A percentile compares a stretch with the other conserved stretches of the same genome.
phyloP scores from a whole-genome alignment of 108 stramenopile genomes.

The Mayamaea pseudoterrestris region DNA sequence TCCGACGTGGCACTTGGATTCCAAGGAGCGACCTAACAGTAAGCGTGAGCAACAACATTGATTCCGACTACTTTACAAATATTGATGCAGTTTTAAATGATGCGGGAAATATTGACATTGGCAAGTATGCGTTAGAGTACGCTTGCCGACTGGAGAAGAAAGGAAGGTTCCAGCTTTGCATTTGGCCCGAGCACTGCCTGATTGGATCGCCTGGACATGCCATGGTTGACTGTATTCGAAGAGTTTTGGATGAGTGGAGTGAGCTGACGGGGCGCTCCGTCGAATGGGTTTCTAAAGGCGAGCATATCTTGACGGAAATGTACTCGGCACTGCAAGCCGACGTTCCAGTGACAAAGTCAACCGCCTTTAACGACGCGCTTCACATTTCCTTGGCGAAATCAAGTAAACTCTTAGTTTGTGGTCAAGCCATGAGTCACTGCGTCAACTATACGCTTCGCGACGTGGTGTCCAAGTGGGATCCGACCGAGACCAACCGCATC shows the following conservation, averaged over 20 bases:
- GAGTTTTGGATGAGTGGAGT: conserved; percentile 65
- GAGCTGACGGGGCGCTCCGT: conserved; percentile 36
- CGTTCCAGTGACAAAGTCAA: conserved; percentile 43
- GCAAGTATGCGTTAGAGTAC: conserved; percentile 48
- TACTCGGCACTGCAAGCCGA: conserved; percentile 86
- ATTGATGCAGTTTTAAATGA: conserved; percentile 6
- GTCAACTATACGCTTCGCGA: conserved; percentile 81
- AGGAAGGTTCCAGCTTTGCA: conserved; percentile 61
- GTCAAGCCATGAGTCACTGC: conserved; percentile 92
- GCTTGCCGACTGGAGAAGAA: conserved; percentile 44
- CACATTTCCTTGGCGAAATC: conserved; percentile 14
- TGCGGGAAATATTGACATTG: conserved; percentile 20
- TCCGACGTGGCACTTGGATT: conserved; percentile 47
- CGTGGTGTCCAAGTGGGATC: conserved; percentile 49
- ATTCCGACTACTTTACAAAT: conserved; percentile 16
- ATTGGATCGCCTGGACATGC: conserved; percentile 65
- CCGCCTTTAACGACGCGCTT: conserved; percentile 11
- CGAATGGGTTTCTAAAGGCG: conserved; percentile 75
- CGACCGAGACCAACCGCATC: conserved; percentile 30
- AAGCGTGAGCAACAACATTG: conserved; percentile 12
- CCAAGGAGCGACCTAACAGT: conserved; percentile 28
- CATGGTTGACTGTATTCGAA: conserved; percentile 33
- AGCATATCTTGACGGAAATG: conserved; percentile 83
- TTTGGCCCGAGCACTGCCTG: conserved; percentile 97
- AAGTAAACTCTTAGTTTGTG: conserved; percentile 67